Conservation (phyloP, 352 stramenopile species). For the Globisporangium okanoganense region DNA sequence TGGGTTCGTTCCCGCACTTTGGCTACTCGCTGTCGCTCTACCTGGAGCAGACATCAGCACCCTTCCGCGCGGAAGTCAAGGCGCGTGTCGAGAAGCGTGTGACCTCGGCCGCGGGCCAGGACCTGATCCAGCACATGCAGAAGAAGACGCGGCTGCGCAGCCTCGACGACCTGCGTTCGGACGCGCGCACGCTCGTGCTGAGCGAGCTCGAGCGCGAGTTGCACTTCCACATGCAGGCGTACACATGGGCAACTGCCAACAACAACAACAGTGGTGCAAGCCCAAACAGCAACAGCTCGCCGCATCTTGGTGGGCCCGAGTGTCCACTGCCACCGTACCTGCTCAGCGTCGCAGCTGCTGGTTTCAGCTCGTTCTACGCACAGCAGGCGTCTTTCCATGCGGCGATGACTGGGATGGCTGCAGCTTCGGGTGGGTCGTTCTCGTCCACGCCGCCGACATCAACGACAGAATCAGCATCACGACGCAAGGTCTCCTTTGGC, state of each 20-base stretch:
- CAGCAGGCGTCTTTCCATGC: constrained; percentile 42
- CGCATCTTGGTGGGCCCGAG: constrained; percentile 8
- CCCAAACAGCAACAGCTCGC: neutral
- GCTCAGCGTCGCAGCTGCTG: constrained; percentile 49
- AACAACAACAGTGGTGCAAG: constrained; percentile 11
- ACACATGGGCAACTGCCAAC: constrained; percentile 52
- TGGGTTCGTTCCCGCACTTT: constrained; percentile 53
- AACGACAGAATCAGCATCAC: neutral
- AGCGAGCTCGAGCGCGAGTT: constrained; percentile 73
- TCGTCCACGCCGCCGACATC: neutral
- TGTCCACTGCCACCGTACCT: constrained; percentile 48
- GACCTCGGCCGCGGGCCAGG: constrained; percentile 60
- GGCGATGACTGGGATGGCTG: constrained; percentile 14
- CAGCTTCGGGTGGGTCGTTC: neutral
- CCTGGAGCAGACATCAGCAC: constrained; percentile 63
- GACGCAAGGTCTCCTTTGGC: constrained; percentile 5
- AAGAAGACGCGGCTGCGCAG: constrained; percentile 78
- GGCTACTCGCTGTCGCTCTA: constrained; percentile 65
- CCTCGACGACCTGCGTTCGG: constrained; percentile 58
- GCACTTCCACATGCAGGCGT: constrained; percentile 66
- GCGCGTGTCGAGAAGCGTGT: constrained; percentile 75
- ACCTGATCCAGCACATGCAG: constrained; percentile 80
- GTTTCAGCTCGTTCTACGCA: constrained; percentile 55
- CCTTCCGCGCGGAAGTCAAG: constrained; percentile 68
- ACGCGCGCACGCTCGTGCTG: constrained; percentile 58